Evolutionary conservation across 192 early-diverging fungal species (phyloP), one percentile per base, ranked within the genome.

Genomic region (Obelidium mucronatum): DNA sequence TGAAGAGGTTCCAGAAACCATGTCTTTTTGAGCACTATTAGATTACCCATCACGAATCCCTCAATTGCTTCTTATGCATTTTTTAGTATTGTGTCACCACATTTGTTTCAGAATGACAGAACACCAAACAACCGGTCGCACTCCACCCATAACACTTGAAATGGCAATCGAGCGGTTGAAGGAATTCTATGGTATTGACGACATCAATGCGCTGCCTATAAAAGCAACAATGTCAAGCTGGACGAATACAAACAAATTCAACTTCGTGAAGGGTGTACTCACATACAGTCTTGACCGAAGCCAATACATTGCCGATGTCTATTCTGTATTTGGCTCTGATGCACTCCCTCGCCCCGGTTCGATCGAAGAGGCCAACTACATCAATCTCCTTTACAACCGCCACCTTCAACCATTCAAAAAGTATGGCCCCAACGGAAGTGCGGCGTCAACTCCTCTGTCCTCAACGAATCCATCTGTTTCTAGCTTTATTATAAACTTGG

Each of bases 1-100:
- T 22, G 70, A 72, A 5, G 70, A 72, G 44, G 44, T 48, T 48
- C 44, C 44, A 15, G 44, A 48, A n/a, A n/a, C n/a, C n/a, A n/a
- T n/a, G n/a, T n/a, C n/a, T n/a, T n/a, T n/a, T n/a, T n/a, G n/a
- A n/a, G n/a, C n/a, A n/a, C n/a, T n/a, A n/a, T n/a, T n/a, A n/a
- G n/a, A n/a, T n/a, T n/a, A n/a, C n/a, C n/a, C n/a, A n/a, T n/a
- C n/a, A n/a, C n/a, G n/a, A n/a, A n/a, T n/a, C n/a, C n/a, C n/a
- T n/a, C n/a, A n/a, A n/a, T n/a, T n/a, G n/a, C n/a, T n/a, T n/a
- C n/a, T n/a, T n/a, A n/a, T n/a, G n/a, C n/a, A n/a, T n/a, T n/a
- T n/a, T n/a, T n/a, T n/a, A n/a, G n/a, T n/a, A n/a, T n/a, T n/a
- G n/a, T n/a, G n/a, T n/a, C n/a, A n/a, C n/a, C n/a, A n/a, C n/a